A percentile compares a stretch with the other conserved stretches of the same genome.
Evolutionary conservation across 108 stramenopile species (phyloP).

Genomic region (Skeletonema grethae): DNA sequence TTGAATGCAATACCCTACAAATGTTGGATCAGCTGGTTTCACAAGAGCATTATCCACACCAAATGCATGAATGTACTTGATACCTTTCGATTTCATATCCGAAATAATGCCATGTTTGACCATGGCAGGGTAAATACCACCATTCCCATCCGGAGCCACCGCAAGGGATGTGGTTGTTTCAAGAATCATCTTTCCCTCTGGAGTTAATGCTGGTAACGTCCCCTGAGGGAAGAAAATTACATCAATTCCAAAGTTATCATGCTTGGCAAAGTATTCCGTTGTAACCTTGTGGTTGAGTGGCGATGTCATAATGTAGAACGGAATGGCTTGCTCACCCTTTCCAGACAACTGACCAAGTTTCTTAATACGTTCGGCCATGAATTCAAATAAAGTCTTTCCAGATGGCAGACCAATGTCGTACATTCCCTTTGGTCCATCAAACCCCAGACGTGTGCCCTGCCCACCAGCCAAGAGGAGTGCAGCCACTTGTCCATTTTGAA

Average conservation of each 20-base stretch:
- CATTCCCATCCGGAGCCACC: slow-evolving; percentile 97
- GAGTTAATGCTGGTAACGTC: slow-evolving; percentile 86
- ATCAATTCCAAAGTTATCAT: slow-evolving; percentile 88
- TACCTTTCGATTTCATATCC: slow-evolving; percentile 82
- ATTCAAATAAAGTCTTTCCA: slow-evolving; percentile 78
- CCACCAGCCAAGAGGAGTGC: slow-evolving; percentile 93
- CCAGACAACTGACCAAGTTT: slow-evolving; percentile 56
- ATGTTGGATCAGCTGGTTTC: slow-evolving; percentile 91
- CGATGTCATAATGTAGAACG: slow-evolving; percentile 98
- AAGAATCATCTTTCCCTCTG: slow-evolving; percentile 92
- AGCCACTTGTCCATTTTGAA: slow-evolving; percentile 76
- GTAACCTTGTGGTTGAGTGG: slow-evolving; percentile 93
- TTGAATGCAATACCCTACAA: slow-evolving; percentile 92
- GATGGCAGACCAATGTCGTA: slow-evolving; percentile 94
- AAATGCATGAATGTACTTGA: slow-evolving; percentile 91
- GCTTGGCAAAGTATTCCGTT: slow-evolving; percentile 65
- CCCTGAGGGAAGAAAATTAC: slow-evolving; percentile 94
- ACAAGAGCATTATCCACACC: slow-evolving; percentile 96
- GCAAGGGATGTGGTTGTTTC: slow-evolving; percentile 68
- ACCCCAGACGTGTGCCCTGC: slow-evolving; percentile 97
- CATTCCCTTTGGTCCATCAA: slow-evolving; percentile 94
- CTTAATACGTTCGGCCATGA: slow-evolving; percentile 84
- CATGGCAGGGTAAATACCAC: slow-evolving; percentile 96
- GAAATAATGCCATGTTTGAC: slow-evolving; percentile 73
- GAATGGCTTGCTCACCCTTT: slow-evolving; percentile 44